Base-by-base conservation (phyloP, 306 rosid genomes). In the Castanea crenata region DNA sequence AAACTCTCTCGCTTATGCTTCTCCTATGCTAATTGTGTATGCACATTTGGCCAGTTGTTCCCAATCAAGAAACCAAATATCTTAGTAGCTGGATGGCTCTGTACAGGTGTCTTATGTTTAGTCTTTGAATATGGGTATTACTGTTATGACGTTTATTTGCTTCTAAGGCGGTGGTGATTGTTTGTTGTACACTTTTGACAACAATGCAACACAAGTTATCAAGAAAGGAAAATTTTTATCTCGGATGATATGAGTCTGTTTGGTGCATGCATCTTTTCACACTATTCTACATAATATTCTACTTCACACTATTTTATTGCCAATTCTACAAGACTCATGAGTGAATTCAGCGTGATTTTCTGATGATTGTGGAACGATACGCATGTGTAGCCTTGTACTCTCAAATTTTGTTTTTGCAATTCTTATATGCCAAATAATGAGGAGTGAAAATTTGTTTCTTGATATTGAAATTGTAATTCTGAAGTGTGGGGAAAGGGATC, bases 1-100 rank as follows among this genome's bases (percentile, higher is more conserved):
- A 25, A 31, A 8, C 35, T 68, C 20, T 14, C 52, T 19, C 3
- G n/a, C 52, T 70, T 84, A 72, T 81, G 84, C 69, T 84, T 85
- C 87, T 69, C 65, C 59, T 80, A 83, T 41, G 46, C 90, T 88
- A 87, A 90, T 92, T 89, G 84, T 89, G 82, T 80, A 82, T 86
- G 94, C 82, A 84, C 86, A 86, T 72, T 94, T 84, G 89, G 91
- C 85, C 83, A 79, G 67, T 41, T 87, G 56, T 78, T 86, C 86
- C 80, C 87, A 80, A 75, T 89, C 80, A 84, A 82, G 88, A 87
- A 82, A 82, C 87, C 84, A 87, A 80, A 87, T 83, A 80, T 75
- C 76, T 76, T 81, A 79, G 84, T 82, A 81, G 87, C 80, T 87
- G 89, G 79, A 84, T 85, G 88, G 78, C 86, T 83, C 41, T 90